Conservation (phyloP, 148 eudicot genomes). For the Amaranthus hypochondriacus region DNA sequence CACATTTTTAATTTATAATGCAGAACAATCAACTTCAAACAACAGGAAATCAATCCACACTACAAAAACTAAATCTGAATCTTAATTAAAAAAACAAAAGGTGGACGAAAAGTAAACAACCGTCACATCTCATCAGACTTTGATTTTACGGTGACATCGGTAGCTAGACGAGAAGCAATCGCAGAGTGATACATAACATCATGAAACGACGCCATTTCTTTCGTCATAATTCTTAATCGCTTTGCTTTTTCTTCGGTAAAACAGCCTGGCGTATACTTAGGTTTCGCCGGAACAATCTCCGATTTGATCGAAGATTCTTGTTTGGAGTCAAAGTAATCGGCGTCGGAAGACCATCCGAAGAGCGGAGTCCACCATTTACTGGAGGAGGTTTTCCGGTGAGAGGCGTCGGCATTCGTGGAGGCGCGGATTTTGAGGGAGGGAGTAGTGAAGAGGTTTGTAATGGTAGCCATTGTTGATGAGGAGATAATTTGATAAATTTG, state of each 20-base stretch:
- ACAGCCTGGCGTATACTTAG: conserved; percentile 40
- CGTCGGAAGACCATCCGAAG: conserved; percentile 60
- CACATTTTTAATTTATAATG: conserved; percentile 6
- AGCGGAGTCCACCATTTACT: conserved; percentile 65
- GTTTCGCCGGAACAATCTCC: conserved; percentile 10
- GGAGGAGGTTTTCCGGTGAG: conserved; percentile 29
- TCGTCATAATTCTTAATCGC: conserved; percentile 55
- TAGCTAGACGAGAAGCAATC: conserved; percentile 72
- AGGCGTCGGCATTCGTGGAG: conserved; percentile 23
- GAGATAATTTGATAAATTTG: not conserved
- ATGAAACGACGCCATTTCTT: conserved; percentile 47
- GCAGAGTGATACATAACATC: conserved; percentile 84
- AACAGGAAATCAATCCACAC: not conserved
- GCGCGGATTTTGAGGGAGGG: conserved; percentile 24
- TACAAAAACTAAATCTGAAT: too few relatives aligned
- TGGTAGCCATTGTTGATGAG: conserved; percentile 39
- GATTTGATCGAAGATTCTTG: not conserved
- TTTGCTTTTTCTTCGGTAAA: conserved; percentile 75
- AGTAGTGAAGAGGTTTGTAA: conserved; percentile 29
- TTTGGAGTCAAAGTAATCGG: conserved; percentile 49
- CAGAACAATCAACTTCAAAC: not conserved
- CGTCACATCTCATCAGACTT: not conserved
- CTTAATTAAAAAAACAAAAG: not conserved
- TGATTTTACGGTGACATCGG: conserved; percentile 33
- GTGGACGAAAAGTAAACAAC: not conserved